Base-by-base conservation (phyloP, 352 stramenopile genomes). In the Phytophthora kernoviae region DNA sequence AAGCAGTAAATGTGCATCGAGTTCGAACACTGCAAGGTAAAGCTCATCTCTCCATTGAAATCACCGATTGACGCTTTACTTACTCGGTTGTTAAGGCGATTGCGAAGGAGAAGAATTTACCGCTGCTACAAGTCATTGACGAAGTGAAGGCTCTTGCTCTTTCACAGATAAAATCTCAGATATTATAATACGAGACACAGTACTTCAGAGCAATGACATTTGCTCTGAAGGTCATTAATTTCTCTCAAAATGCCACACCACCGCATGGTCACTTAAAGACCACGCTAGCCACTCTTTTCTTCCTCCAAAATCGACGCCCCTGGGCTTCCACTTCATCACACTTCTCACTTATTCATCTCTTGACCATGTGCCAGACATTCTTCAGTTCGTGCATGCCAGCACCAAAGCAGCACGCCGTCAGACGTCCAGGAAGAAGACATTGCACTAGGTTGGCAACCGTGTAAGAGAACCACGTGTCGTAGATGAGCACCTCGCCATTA, bases 1-100 rank as follows among this genome's bases (percentile, higher is more conserved):
- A 81, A 9, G 48, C 81, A 47, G 75, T 94, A 32, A 94, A 93
- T 34, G 66, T 87, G 5, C 76, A 94, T 54, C 87, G 87, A 96
- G 54, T 96, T 79, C 65, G 85, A 94, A 8, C 65, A 96, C 47
- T 96, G 87, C 77, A 93, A 90, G 69, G 75, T 80, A 50, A 48
- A 48, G 18, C n/a, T 37, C 10, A 14, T 34, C 36, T 20, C 52
- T 17, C 24, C 24, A 30, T 30, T 30, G 24, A 30, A 30, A 6
- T 30, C 24, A 30, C 24, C n/a, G 24, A 30, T 3, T 30, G 6
- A 7, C 40, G 11, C 5, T 43, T 41, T 32, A 12, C 17, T 5
- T 43, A 54, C 42, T 43, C 20, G 34, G 43, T 43, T 49, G n/a
- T 54, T 6, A 24, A 85, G 75, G 62, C 43, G 10, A 87, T 88